Evolutionary conservation across 768 basidiomycete genomes (phyloP).

Genomic region (Tricholoma sp.): DNA sequence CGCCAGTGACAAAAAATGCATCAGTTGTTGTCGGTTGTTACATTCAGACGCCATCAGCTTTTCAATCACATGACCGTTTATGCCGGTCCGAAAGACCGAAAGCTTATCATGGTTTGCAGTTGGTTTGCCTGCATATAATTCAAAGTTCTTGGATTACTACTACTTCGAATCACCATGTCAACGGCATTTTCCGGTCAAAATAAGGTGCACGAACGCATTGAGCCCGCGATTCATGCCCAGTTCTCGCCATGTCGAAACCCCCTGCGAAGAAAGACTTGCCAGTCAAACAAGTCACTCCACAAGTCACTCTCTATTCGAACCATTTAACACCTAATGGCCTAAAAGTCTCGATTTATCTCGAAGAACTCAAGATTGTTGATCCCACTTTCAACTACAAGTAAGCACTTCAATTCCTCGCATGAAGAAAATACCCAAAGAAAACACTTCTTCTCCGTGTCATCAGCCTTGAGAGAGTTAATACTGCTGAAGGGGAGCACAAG

Average conservation of each 20-base stretch:
- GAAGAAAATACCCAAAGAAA: background rate
- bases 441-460: background rate
- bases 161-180: background rate
- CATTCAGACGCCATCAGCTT: background rate
- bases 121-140: too few species aligned
- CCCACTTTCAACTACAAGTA: slow-evolving; percentile 42
- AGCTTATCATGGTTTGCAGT: too few species aligned
- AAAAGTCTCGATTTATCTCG: slow-evolving; percentile 16
- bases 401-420: slow-evolving; percentile 5
- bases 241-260: background rate
- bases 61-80: too few species aligned
- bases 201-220: background rate
- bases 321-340: slow-evolving; percentile 19
- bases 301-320: slow-evolving; percentile 13
- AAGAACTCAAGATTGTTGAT: slow-evolving; percentile 33
- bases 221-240: background rate
- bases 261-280: background rate
- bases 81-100: too few species aligned
- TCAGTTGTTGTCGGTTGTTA: background rate
- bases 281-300: too few species aligned
- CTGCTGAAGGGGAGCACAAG: slow-evolving; percentile 71
- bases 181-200: background rate
- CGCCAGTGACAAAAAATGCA: background rate
- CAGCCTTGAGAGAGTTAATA: slow-evolving; percentile 49
- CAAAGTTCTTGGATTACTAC: too few species aligned